Evolutionary conservation across 768 basidiomycete genomes (phyloP).

Genomic region (Neoboletus subvelutipes): DNA sequence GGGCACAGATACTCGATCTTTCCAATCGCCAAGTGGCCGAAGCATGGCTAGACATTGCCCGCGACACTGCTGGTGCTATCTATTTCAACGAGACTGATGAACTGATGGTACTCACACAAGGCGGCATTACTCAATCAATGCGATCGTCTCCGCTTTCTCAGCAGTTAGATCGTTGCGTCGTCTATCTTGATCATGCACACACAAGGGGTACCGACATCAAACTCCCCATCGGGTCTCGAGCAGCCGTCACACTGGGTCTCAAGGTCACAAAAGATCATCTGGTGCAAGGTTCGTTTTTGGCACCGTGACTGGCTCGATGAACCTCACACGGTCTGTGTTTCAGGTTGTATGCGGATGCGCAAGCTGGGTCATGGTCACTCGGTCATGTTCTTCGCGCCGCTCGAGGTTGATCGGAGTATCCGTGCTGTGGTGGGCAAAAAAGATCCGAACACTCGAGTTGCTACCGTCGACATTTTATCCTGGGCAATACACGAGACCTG

Average conservation of each 20-base stretch:
- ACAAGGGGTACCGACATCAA: constrained; percentile 40
- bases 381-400: constrained; percentile 44
- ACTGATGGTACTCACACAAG: constrained; percentile 22
- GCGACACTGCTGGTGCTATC: constrained; percentile 18
- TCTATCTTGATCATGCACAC: constrained; percentile 39
- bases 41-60: constrained; percentile 37
- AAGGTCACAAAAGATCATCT: constrained; percentile 37
- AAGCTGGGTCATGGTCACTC: constrained; percentile 46
- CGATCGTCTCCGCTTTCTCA: constrained; percentile 27
- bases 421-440: constrained; percentile 21
- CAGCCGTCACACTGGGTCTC: constrained; percentile 17
- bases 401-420: constrained; percentile 38
- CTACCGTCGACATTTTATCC: constrained; percentile 34
- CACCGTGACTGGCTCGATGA: background rate
- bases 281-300: constrained; percentile 30
- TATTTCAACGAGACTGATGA: constrained; percentile 33
- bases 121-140: constrained; percentile 22
- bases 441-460: background rate
- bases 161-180: constrained; percentile 30
- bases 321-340: background rate
- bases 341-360: constrained; percentile 55
- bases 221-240: constrained; percentile 28
- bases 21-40: constrained; percentile 39
- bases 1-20: constrained; percentile 53
- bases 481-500: constrained; percentile 49